Evolutionary conservation across 148 eudicot species (phyloP).

Genomic region (Vaccinium vitisidaea): DNA sequence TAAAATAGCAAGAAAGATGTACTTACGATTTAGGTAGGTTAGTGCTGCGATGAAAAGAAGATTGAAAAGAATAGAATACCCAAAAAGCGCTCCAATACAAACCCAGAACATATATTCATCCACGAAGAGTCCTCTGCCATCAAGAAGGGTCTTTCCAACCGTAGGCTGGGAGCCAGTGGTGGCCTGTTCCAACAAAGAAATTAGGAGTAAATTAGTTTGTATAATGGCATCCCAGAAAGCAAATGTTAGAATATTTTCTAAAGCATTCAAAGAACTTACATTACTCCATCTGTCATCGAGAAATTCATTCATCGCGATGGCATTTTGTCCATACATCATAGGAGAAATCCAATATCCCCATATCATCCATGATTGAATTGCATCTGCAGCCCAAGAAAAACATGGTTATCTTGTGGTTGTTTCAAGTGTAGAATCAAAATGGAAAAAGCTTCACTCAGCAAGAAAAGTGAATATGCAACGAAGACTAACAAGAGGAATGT

Average conservation of each 20-base stretch:
- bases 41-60: not conserved
- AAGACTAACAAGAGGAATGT: not conserved
- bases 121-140: constrained; percentile 27
- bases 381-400: constrained; percentile 16
- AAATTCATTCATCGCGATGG: constrained; percentile 38
- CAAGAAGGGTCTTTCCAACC: constrained; percentile 38
- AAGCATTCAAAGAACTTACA: constrained; percentile 22
- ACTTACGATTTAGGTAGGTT: not conserved
- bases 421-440: not conserved
- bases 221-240: not conserved
- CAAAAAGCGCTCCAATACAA: not conserved
- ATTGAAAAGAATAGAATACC: not conserved
- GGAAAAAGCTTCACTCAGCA: not conserved
- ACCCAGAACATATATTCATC: not conserved
- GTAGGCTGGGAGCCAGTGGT: constrained; percentile 26
- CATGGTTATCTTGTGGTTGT: no score
- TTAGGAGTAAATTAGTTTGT: not conserved
- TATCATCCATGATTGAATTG: constrained; percentile 33
- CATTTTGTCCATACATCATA: constrained; percentile 47
- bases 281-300: constrained; percentile 38
- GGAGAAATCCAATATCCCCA: constrained; percentile 44
- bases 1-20: not conserved
- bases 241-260: not conserved
- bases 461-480: no score
- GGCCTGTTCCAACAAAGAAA: constrained; percentile 20